Evolutionary conservation across 2,329 filamentous ascomycete genomes (phyloP), one percentile per base, ranked within the genome.

Genomic region (Colletotrichum lini): DNA sequence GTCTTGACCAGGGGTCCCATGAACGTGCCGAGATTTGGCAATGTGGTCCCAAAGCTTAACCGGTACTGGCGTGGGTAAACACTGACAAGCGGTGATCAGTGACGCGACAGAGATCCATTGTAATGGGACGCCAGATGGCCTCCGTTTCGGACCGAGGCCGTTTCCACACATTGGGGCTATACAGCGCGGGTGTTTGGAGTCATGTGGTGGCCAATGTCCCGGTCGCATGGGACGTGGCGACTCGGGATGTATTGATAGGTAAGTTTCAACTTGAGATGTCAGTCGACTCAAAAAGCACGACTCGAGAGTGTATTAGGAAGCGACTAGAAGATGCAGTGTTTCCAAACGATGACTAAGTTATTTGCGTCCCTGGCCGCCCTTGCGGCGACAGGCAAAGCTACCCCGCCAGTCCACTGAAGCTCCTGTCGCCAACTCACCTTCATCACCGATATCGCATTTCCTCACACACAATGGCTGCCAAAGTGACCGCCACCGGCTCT

Each of bases 401-500:
- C 58, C 58, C 58, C 45, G 58, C 58, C 58, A 61, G 12, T 13
- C n/a, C 45, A 26, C 30, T 26, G 59, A 18, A 58, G 56, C 40
- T 45, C 21, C 40, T 15, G 47, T 50, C 47, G 7, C 9, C n/a
- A 13, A 49, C 45, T 40, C n/a, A 9, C 45, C 15, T 62, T 47
- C 38, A 45, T 35, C 49, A 44, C 60, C 40, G 6, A 40, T 16
- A 47, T n/a, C 16, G 35, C 35, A n/a, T 26, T 35, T 53, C 5
- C 35, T n/a, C 18, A 59, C 63, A 35, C 18, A 59, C 63, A 58
- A 59, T 65, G 54, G 42, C 52, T 49, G 79, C 84, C 5, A 86
- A 85, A 74, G 78, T 87, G 35, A 70, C 85, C 38, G 83, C 82
- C 18, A 82, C 80, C 0, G 82, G 81, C 74, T 83, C 85, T 47